Evolutionary conservation across 768 basidiomycete genomes (phyloP).

Genomic region (Mycena kentingensis): DNA sequence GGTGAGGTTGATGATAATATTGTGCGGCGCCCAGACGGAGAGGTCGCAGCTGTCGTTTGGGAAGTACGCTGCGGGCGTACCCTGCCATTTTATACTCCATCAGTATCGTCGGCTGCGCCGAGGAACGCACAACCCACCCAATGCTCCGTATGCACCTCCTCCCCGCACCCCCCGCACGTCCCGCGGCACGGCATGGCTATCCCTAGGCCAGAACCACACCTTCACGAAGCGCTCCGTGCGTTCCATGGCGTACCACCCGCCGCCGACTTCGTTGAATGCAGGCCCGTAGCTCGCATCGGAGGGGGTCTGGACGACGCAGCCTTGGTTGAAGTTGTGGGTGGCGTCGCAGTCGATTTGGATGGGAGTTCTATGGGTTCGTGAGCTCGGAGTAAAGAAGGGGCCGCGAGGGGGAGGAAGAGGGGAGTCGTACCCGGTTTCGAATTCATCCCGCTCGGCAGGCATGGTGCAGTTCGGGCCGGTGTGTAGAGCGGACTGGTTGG

Average conservation of each 20-base stretch:
- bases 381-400: neutral
- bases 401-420: neutral
- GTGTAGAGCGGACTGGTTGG: conserved; percentile 58
- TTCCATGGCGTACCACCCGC: conserved; percentile 51
- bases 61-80: conserved; percentile 58
- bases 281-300: neutral
- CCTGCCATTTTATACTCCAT: conserved; percentile 36
- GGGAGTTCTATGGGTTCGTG: neutral
- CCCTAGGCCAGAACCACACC: conserved; percentile 65
- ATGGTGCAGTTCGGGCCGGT: conserved; percentile 34
- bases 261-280: neutral
- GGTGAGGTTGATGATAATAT: conserved; percentile 62
- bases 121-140: conserved; percentile 40
- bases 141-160: conserved; percentile 37
- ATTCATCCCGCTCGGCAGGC: neutral
- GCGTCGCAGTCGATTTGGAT: neutral
- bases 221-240: conserved; percentile 51
- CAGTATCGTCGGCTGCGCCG: neutral
- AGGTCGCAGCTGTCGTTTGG: conserved; percentile 64
- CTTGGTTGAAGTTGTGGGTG: neutral
- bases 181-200: conserved; percentile 38
- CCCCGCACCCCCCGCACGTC: conserved; percentile 39
- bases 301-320: neutral
- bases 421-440: neutral
- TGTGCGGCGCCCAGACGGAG: conserved; percentile 50